Base-by-base conservation (phyloP, 345 rosid genomes). In the Raphanus sativus region DNA sequence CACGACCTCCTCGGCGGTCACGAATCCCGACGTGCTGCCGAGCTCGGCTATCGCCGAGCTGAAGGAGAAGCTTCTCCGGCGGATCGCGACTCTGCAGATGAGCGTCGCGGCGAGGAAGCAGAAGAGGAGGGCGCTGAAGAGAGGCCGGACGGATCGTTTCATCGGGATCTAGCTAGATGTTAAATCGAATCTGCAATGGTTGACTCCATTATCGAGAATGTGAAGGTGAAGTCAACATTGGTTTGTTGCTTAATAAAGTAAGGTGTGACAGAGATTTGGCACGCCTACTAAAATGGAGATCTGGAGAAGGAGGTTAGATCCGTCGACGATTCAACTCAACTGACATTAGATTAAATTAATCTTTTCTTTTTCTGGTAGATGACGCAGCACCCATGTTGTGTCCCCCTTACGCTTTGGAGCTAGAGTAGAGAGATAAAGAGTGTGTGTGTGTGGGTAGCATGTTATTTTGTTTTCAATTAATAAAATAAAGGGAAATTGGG, bases 71-170 rank as follows among this genome's bases (percentile, higher is more conserved):
- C 85, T 76, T 28, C 81, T 72, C 56, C 82, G 83, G 25, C 83
- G 86, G 74, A 81, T 84, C 61, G 77, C 77, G 11, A 84, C 75
- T 75, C 93, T 85, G 75, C 78, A 88, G 71, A 81, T 84, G 59
- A 91, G 87, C 4, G 89, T 83, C 17, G 77, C 75, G 69, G 87
- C 85, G 81, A 91, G 76, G 69, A 81, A 81, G 1, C 83, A 65
- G 80, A 94, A 87, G 36, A 91, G 62, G 7, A 91, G 76, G 60
- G 88, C 78, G 72, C 88, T 86, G 64, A 84, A 77, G 62, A 90
- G 75, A 45, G 94, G 91, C 34, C 93, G 87, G 33, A 86, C 82
- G 54, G 98, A 86, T 73, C 90, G 84, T 81, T 94, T 94, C 91
- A 91, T 94, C 67, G 70, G 70, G 34, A 32, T 32, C 34, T 32